Evolutionary conservation across 2,329 filamentous ascomycete genomes (phyloP).

Genomic region (Dactylonectria estremocensis): DNA sequence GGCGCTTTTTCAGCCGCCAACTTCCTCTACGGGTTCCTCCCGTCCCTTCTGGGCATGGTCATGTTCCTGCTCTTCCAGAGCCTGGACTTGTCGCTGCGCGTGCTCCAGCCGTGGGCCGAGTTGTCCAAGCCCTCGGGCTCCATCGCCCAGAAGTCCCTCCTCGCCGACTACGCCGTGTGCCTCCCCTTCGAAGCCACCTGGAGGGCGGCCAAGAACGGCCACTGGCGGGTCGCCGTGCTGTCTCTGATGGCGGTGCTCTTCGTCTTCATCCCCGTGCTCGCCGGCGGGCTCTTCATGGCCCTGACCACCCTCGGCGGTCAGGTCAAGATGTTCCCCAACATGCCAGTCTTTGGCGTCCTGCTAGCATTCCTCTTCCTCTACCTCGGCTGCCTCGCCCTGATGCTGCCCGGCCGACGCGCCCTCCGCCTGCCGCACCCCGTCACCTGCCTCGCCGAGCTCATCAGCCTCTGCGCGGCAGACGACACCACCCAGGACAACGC

Average conservation of each 20-base stretch:
- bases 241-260: constrained; percentile 73
- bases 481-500: constrained; percentile 80
- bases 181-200: constrained; percentile 73
- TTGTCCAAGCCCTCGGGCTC: constrained; percentile 72
- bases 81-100: constrained; percentile 76
- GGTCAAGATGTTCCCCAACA: constrained; percentile 79
- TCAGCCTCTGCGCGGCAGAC: constrained; percentile 83
- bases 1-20: constrained; percentile 87
- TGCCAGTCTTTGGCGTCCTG: constrained; percentile 81
- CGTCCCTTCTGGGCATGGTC: constrained; percentile 76
- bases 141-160: constrained; percentile 73
- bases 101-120: constrained; percentile 79
- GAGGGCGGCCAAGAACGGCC: constrained; percentile 71
- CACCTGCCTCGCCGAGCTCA: constrained; percentile 80
- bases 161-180: constrained; percentile 80
- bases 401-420: constrained; percentile 73
- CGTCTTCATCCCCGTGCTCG: constrained; percentile 76
- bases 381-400: constrained; percentile 71
- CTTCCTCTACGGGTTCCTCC: constrained; percentile 87
- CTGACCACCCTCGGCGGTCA: constrained; percentile 68
- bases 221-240: constrained; percentile 76
- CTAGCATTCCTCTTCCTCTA: constrained; percentile 81
- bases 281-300: constrained; percentile 81
- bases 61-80: constrained; percentile 78
- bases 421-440: constrained; percentile 82